phyloP scores from a whole-genome alignment of 257 asterid genomes.

The Nicotiana obtusifolia region DNA sequence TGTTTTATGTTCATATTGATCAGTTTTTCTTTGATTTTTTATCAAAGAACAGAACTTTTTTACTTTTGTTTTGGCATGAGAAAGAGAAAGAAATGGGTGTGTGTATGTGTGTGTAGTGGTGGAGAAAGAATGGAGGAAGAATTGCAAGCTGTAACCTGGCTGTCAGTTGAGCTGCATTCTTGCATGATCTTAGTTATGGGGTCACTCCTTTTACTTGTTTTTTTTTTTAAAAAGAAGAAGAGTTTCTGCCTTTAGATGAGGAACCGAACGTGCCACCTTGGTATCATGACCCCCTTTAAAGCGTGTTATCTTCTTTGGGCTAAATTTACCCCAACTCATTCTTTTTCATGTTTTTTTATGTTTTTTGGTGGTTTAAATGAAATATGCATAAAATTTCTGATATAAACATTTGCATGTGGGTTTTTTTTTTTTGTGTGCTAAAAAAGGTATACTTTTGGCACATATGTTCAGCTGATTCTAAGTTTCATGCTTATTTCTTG shows the following conservation, averaged over 20 bases:
- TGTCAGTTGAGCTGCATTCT: slow-evolving; percentile 67
- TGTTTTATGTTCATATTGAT: no score
- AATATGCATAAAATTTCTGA: not conserved
- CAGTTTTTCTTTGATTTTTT: not conserved
- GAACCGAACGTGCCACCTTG: slow-evolving; percentile 78
- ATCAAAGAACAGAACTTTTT: not conserved
- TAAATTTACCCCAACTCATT: not conserved
- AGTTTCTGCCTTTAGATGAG: slow-evolving; percentile 31
- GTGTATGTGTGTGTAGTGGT: not conserved
- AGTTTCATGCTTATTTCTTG: not conserved
- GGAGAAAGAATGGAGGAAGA: not conserved
- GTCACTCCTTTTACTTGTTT: not conserved
- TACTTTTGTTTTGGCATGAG: slow-evolving; percentile 46
- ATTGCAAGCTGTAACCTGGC: slow-evolving; percentile 58
- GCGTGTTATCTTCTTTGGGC: slow-evolving; percentile 36
- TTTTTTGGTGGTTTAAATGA: not conserved
- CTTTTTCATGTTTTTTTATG: not conserved
- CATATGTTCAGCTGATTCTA: not conserved
- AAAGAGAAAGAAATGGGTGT: slow-evolving; percentile 22
- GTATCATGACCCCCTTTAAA: slow-evolving; percentile 47
- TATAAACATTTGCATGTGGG: not conserved
- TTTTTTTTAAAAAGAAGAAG: no score
- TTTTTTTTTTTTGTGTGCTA: no score
- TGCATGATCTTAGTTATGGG: slow-evolving; percentile 58
- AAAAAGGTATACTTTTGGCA: not conserved